Base-by-base conservation (phyloP, 495 filamentous ascomycete genomes). In the Talaromyces proteolyticus region DNA sequence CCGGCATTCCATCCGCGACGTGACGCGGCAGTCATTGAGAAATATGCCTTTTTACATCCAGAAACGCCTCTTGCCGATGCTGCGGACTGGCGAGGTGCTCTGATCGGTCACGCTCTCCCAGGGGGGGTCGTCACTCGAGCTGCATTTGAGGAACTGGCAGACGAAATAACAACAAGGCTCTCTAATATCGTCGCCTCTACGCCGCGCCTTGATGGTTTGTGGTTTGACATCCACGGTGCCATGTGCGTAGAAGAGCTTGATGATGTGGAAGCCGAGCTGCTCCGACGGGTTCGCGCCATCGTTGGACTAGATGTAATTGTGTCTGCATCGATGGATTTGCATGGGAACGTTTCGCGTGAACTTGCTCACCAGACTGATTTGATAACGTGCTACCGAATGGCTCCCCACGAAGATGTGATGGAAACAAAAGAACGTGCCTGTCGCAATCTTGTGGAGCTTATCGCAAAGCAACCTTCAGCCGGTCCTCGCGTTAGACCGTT, bases 201-300 rank as follows among this genome's bases (percentile, higher is more conserved):
- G 2, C 48, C 53, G 8, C 47, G 14, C 12, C 43, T 79, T 2
- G 64, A 81, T 38, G 78, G 78, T 1, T 50, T 81, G 6, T 81
- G 78, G 78, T 79, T 72, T 45, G 76, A 81, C 50, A 80, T 81
- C 24, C 78, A 81, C 50, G 78, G 78, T 1, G 78, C 78, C 1
- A 81, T 81, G 77, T 76, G 71, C 17, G 77, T 80, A 4, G 72
- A 80, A 19, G 74, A 63, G 0, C 49, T 80, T 10, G 70, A 77
- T 42, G 78, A 81, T 56, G 65, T 52, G 4, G 78, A 80, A 45
- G 66, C 63, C 12, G 77, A 79, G 52, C 70, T 80, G 38, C 63
- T 80, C 17, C 68, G 58, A 10, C 73, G 76, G 0, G 70, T 77
- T 16, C 63, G 78, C 14, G 43, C 34, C 3, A 66, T 78, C 5